Evolutionary conservation across 768 basidiomycete genomes (phyloP), one percentile per base, ranked within the genome.

Genomic region (Sporobolomyces roseus): DNA sequence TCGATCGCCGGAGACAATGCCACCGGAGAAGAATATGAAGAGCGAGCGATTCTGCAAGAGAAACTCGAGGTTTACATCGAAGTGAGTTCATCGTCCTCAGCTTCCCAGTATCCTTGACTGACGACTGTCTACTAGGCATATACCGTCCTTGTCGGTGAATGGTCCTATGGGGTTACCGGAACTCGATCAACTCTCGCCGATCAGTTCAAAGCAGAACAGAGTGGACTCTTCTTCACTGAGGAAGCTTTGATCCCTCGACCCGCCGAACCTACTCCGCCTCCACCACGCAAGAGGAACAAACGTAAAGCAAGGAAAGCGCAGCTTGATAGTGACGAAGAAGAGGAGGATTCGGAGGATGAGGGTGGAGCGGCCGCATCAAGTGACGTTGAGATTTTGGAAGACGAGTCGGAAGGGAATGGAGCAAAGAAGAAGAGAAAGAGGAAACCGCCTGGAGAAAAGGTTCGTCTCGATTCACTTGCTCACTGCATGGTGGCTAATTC

Each of bases 11-110:
- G 68, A 19, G 68, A 74, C 7, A 50, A 74, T 17, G 73, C 72
- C 12, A 67, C 73, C 0, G 75, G 71, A 19, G 71, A 72, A 12
- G 73, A 74, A 59, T 76, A 74, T 61, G 71, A 73, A 46, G 63
- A 72, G 17, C 38, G 73, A 16, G 74, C 74, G 0, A 68, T 56
- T 17, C 36, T 65, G 21, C 75, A 76, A 59, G 71, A 76, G 54
- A 63, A 63, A 58, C 46, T 69, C 4, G 63, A 66, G 36, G 53
- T 71, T 32, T 69, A 71, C 53, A 49, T 74, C 58, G 74, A 76
- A 54, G 58, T 41, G 16, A 49, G 61, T 46, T 41, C 21, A 46
- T 46, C 23, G 12, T 23, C 21, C 45, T 46, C 21, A 13, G 6
- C 10, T 21, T 46, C 12, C 21, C 45, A 21, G 21, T 21, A 6